Evolutionary conservation across 2,329 filamentous ascomycete genomes (phyloP), one percentile per base, ranked within the genome.

Genomic region (Talaromyces rugulosus): DNA sequence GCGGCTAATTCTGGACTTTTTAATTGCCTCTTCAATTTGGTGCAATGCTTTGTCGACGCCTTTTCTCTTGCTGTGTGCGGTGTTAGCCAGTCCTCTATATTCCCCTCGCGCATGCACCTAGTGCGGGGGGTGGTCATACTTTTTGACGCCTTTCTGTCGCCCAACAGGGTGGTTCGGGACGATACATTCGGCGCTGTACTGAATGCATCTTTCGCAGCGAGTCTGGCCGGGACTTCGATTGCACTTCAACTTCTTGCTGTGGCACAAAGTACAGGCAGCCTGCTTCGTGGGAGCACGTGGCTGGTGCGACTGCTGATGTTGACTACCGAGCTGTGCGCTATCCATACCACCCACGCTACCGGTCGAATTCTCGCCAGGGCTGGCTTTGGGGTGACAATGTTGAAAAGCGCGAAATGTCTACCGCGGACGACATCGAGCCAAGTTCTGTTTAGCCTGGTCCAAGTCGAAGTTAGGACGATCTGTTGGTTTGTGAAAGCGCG

Each of bases 81-180:
- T 58, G 34, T 54, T 14, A 33, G 56, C 27, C 7, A 47, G 23
- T 12, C 18, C 18, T 47, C 18, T 14, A 8, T 11, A 18, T 47
- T 8, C 44, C 18, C 2, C 2, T 18, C 42, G 44, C 44, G n/a
- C 11, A 23, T 47, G 44, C 44, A 12, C 44, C 44, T 11, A 47
- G 18, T 27, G 23, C 44, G 44, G 31, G 2, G 31, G 31, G 62
- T 70, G 55, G 70, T 60, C 61, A 58, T 75, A 89, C 89, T 91
- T 91, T 73, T 91, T 91, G 63, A 91, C 88, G 27, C 89, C 89
- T 70, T 91, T 91, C 70, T 90, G 88, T 56, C 89, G 81, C 7
- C 89, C 89, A 4, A 90, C 83, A 64, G 90, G 88, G 70, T 90
- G 90, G n/a, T 84, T 84, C n/a, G 83, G 88, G 2, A 89, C 85